Conservation (phyloP, 2,329 filamentous ascomycete species). For the Diaporthe vexans region DNA sequence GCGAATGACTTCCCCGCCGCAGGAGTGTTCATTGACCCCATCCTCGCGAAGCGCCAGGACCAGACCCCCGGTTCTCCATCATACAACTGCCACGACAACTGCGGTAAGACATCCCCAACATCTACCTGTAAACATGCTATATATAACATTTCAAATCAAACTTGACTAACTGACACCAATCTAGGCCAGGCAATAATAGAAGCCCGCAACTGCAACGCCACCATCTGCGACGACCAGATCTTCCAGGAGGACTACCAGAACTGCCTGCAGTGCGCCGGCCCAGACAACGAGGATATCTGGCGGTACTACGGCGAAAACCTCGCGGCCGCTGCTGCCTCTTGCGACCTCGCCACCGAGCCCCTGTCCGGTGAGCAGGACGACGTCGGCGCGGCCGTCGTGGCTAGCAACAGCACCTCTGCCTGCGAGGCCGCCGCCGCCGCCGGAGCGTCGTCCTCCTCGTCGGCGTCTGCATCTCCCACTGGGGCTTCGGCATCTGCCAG, state of each 20-base stretch:
- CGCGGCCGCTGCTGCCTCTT: conserved; percentile 47
- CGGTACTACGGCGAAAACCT: conserved; percentile 55
- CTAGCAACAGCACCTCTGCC: conserved; percentile 32
- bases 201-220: conserved; percentile 44
- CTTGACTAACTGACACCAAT: too few relatives aligned
- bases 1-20: background rate
- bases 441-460: conserved; percentile 18
- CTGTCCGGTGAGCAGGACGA: conserved; percentile 42
- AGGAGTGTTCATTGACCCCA: conserved; percentile 13
- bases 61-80: conserved; percentile 52
- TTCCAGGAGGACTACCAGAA: conserved; percentile 56
- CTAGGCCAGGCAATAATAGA: conserved; percentile 54
- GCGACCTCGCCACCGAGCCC: conserved; percentile 47
- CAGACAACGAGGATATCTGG: conserved; percentile 59
- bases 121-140: too few relatives aligned
- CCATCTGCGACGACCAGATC: conserved; percentile 53
- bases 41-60: conserved; percentile 49
- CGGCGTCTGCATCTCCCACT: conserved; percentile 20
- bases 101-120: conserved; percentile 50
- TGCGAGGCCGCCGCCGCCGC: conserved; percentile 31
- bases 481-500: conserved; percentile 1
- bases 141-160: background rate
- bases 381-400: conserved; percentile 42
- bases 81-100: conserved; percentile 61
- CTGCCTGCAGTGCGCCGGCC: conserved; percentile 56